Base-by-base conservation (phyloP, 345 rosid genomes). In the Brassica nigra region DNA sequence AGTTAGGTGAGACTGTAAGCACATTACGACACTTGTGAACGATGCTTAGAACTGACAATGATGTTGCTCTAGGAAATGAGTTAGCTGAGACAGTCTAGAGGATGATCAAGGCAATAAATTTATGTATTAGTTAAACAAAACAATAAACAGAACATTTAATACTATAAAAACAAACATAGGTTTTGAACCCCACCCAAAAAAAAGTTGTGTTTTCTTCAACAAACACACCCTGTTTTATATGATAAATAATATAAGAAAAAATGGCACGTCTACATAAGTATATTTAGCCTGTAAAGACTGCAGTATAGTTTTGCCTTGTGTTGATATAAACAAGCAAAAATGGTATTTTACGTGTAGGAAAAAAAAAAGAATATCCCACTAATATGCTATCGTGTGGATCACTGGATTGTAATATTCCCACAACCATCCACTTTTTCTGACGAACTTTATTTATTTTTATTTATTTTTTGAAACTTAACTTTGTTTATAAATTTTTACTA, bases 321-420 rank as follows among this genome's bases (percentile, higher is more conserved):
- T 42, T 44, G 62, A 44, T 49, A n/a, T 14, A 20, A 62, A 63
- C 28, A 47, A 76, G 62, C 62, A 62, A 20, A 61, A 44, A 30
- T 8, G 16, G 62, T 31, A 10, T 49, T 33, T 63, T 15, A 49
- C 68, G 72, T 71, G 73, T 12, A 72, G 63, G 18, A 18, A 18
- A 18, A 18, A 18, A 58, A 55, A 79, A 79, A 42, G 78, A 79
- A 79, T 79, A 79, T 73, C 6, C 78, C 39, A 30, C 37, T 15
- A 6, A 44, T 57, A 66, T 66, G 68, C 78, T 59, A 20, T 73
- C 59, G 23, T 78, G 61, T 71, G 36, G 29, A 65, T 65, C 69
- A 12, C 8, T n/a, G 18, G 52, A 66, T 36, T 64, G 66, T 66
- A 72, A 73, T 79, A 79, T 73, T 20, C 74, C 54, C 67, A 65